These are phyloP conservation scores for Coprinopsis marcescibilis DNA, from an alignment of 768 basidiomycete species.

Conservation along the genomic window DNA sequence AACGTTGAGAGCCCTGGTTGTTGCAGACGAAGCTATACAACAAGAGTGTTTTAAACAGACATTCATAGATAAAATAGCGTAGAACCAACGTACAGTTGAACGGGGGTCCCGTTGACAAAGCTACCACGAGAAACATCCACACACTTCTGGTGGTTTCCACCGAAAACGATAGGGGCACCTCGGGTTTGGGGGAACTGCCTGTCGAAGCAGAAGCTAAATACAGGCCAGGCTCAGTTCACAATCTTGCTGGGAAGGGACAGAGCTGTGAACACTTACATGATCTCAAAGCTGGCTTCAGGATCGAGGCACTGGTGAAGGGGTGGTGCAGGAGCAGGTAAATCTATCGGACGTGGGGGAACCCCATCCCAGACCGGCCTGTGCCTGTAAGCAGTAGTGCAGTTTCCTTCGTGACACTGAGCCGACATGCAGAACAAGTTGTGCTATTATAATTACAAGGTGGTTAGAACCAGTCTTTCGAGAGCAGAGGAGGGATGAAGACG, in stretches of 20 bases:
- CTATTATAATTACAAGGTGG: slow-evolving; percentile 9
- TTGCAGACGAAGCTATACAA: slow-evolving; percentile 29
- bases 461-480: slow-evolving; percentile 1
- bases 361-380: slow-evolving; percentile 18
- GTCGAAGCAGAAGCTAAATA: slow-evolving; percentile 21
- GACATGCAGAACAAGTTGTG: slow-evolving; percentile 19
- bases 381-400: slow-evolving; percentile 23
- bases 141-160: slow-evolving; percentile 18
- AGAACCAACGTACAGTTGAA: slow-evolving; percentile 20
- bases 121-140: slow-evolving; percentile 23
- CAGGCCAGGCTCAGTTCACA: background rate
- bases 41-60: background rate
- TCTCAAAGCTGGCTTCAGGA: slow-evolving; percentile 14
- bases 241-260: background rate
- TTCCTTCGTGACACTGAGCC: slow-evolving; percentile 17
- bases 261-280: slow-evolving; percentile 16
- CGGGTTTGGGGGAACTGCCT: slow-evolving; percentile 16
- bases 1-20: slow-evolving; percentile 25
- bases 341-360: slow-evolving; percentile 9
- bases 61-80: background rate
- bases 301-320: slow-evolving; percentile 18
- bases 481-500: slow-evolving; percentile 1
- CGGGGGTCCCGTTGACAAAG: slow-evolving; percentile 21
- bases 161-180: slow-evolving; percentile 1
- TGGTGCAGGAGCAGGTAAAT: slow-evolving; percentile 14